Conservation (phyloP, 1,284 basidiomycete genomes). For the Cryptococcus jaspeensis region DNA sequence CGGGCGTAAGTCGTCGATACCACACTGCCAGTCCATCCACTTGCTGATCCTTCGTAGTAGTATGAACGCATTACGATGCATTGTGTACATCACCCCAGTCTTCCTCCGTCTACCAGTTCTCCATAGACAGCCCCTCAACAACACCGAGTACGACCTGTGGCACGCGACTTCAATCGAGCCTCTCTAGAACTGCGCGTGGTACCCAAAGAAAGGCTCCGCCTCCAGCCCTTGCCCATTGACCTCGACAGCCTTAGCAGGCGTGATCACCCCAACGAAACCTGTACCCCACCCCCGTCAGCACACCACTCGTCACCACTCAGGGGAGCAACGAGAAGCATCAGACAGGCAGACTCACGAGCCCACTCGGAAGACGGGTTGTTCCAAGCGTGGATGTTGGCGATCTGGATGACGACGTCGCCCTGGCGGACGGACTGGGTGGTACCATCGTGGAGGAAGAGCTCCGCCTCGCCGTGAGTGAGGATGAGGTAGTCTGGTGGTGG, state of each 20-base stretch:
- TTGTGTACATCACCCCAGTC: too few relatives aligned
- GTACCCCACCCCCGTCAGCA: neutral
- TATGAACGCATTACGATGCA: too few relatives aligned
- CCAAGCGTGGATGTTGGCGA: conserved; percentile 18
- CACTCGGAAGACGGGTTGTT: conserved; percentile 12
- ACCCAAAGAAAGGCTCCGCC: conserved; percentile 12
- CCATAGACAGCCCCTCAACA: too few relatives aligned
- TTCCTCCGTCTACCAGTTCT: too few relatives aligned
- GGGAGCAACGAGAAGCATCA: too few relatives aligned
- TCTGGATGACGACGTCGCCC: conserved; percentile 14
- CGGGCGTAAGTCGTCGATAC: too few relatives aligned
- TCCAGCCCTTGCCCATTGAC: conserved; percentile 16
- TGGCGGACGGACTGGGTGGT: conserved; percentile 10
- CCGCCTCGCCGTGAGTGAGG: conserved; percentile 15
- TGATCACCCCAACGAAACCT: conserved; percentile 11
- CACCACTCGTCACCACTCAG: too few relatives aligned
- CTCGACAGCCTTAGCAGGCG: conserved; percentile 8
- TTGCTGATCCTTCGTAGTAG: too few relatives aligned
- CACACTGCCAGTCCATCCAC: too few relatives aligned
- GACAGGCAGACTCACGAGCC: conserved; percentile 12
- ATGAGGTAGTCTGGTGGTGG: conserved; percentile 14
- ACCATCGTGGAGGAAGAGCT: conserved; percentile 16
- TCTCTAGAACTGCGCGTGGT: conserved; percentile 14
- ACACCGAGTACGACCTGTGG: too few relatives aligned
- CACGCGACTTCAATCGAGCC: too few relatives aligned